A percentile compares a stretch with the other conserved stretches of the same genome.
Evolutionary conservation across 2,329 filamentous ascomycete genomes (phyloP).

Genomic region (Pseudogymnoascus sp.): DNA sequence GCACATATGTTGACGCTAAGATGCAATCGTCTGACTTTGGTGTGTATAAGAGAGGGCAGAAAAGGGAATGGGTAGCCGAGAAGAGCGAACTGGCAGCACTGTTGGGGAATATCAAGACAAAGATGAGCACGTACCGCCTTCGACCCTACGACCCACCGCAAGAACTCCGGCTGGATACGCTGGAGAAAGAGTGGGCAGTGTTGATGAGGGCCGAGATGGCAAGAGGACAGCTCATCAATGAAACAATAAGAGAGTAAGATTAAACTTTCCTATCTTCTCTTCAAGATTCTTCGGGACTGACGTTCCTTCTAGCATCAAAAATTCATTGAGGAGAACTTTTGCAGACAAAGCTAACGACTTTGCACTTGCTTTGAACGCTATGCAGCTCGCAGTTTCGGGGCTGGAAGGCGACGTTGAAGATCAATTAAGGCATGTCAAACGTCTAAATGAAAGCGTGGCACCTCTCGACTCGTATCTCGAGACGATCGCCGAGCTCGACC

Average conservation of each 20-base stretch:
- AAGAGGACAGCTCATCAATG: slow-evolving; percentile 89
- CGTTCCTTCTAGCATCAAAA: slow-evolving; percentile 64
- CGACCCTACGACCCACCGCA: slow-evolving; percentile 83
- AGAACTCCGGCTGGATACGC: slow-evolving; percentile 70
- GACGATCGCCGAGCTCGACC: slow-evolving; percentile 76
- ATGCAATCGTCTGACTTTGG: slow-evolving; percentile 73
- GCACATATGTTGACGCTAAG: slow-evolving; percentile 89
- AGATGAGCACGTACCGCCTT: slow-evolving; percentile 87
- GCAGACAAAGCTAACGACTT: slow-evolving; percentile 99
- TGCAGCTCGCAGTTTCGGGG: slow-evolving; percentile 91
- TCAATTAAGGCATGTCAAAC: slow-evolving; percentile 78
- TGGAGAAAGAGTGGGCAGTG: slow-evolving; percentile 73
- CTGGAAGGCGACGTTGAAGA: slow-evolving; percentile 95
- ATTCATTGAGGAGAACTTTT: slow-evolving; percentile 81
- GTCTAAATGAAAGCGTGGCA: slow-evolving; percentile 73
- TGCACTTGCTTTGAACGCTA: slow-evolving; percentile 85
- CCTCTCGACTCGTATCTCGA: slow-evolving; percentile 87
- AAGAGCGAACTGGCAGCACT: slow-evolving; percentile 91
- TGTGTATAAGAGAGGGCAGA: slow-evolving; percentile 81
- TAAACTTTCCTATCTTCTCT: slow-evolving; percentile 13
- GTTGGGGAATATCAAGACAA: slow-evolving; percentile 97
- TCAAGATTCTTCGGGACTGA: slow-evolving; percentile 25
- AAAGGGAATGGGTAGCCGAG: slow-evolving; percentile 93
- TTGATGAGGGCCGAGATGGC: slow-evolving; percentile 78
- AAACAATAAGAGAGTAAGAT: slow-evolving; percentile 84